A percentile compares a stretch with the other conserved stretches of the same genome.
These are phyloP conservation scores for Flueggea neowawraea DNA, from an alignment of 441 rosid species.

Conservation along the genomic window DNA sequence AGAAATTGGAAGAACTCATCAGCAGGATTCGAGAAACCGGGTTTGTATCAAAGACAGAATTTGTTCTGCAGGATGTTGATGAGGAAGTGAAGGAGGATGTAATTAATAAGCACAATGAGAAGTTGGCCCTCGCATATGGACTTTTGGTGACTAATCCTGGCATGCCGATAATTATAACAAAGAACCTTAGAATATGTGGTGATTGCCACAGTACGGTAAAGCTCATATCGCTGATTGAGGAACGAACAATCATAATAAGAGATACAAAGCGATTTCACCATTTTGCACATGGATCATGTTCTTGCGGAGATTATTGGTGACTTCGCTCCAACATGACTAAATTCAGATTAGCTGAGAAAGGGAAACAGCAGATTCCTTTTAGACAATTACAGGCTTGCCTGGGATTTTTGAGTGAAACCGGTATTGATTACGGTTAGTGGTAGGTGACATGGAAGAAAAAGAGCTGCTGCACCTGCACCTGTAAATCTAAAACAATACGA, in stretches of 20 bases:
- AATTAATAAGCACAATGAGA: constrained; percentile 78
- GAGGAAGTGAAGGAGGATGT: constrained; percentile 57
- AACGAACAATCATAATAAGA: constrained; percentile 65
- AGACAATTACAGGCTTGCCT: no score
- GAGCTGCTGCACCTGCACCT: no score
- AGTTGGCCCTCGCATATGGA: constrained; percentile 81
- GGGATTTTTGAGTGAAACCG: no score
- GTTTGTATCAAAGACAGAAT: constrained; percentile 52
- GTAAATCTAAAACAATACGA: no score
- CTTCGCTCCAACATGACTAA: background rate
- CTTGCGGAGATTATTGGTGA: constrained; percentile 89
- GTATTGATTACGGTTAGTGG: no score
- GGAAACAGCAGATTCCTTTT: no score
- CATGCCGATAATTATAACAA: constrained; percentile 53
- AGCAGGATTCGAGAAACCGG: constrained; percentile 51
- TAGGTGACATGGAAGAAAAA: no score
- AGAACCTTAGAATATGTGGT: constrained; percentile 86
- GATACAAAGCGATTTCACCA: constrained; percentile 87
- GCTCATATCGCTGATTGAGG: constrained; percentile 45
- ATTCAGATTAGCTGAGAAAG: no score
- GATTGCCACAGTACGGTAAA: constrained; percentile 67
- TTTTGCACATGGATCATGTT: constrained; percentile 64
- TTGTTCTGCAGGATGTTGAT: constrained; percentile 64
- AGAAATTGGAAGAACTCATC: constrained; percentile 42
- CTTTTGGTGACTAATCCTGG: constrained; percentile 56